Percentiles rank a stretch among this genome's conserved stretches.
These are phyloP conservation scores for Tetrapisispora taiwanensis DNA, from an alignment of 805 yeast genomes.

Conservation along the genomic window DNA sequence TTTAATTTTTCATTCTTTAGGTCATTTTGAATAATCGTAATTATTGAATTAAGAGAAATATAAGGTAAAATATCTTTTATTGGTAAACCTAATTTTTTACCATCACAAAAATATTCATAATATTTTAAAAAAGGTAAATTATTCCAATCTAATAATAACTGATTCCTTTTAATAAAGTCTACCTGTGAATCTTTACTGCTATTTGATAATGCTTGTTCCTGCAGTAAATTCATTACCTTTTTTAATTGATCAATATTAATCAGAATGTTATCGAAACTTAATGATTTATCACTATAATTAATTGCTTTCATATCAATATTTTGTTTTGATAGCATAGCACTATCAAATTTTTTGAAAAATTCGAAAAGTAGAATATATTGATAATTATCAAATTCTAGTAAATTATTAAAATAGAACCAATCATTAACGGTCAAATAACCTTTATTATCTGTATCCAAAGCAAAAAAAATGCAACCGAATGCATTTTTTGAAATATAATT, in stretches of 20 bases:
- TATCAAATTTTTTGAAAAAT: constrained; percentile 41
- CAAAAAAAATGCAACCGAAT: constrained; percentile 63
- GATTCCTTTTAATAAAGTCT: constrained; percentile 19
- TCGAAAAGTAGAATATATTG: constrained; percentile 45
- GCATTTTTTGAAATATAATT: constrained; percentile 46
- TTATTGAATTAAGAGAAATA: constrained; percentile 32
- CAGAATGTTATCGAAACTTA: constrained; percentile 32
- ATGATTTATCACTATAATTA: constrained; percentile 30
- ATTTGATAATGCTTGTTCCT: constrained; percentile 22
- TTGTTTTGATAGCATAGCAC: constrained; percentile 9
- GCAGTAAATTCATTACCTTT: constrained; percentile 26
- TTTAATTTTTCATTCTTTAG: constrained; percentile 30
- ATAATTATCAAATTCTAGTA: constrained; percentile 39
- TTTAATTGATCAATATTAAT: constrained; percentile 26
- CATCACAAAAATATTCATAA: constrained; percentile 14
- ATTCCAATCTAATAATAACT: constrained; percentile 29
- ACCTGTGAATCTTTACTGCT: not conserved
- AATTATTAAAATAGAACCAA: constrained; percentile 60
- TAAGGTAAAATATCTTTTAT: constrained; percentile 15
- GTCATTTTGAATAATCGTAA: constrained; percentile 34
- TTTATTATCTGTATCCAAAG: constrained; percentile 62
- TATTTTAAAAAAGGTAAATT: constrained; percentile 21
- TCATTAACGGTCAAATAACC: constrained; percentile 63
- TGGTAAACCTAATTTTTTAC: not conserved
- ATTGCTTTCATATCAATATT: constrained; percentile 24